Percentiles rank a stretch among this genome's conserved stretches.
These are phyloP conservation scores for Komagataella ulmi DNA, from an alignment of 805 yeast species.

Conservation along the genomic window DNA sequence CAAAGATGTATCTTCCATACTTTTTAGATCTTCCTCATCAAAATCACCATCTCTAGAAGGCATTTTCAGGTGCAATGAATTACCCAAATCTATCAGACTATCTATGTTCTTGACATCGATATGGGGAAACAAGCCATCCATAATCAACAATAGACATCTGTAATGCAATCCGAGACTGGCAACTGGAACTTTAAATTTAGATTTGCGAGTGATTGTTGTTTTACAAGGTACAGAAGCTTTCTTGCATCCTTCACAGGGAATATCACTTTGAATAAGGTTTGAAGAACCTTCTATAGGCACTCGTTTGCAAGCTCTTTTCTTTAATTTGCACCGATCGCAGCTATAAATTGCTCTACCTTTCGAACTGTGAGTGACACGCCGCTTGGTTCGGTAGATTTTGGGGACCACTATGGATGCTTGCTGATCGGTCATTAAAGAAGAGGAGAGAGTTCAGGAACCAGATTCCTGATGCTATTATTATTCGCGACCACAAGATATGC, in stretches of 20 bases:
- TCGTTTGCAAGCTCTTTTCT: conserved; percentile 29
- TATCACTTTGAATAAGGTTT: conserved; percentile 9
- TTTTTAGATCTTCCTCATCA: conserved; percentile 6
- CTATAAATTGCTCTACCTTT: conserved; percentile 24
- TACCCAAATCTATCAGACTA: conserved; percentile 23
- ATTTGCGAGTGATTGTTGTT: conserved; percentile 27
- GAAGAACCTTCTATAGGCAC: conserved; percentile 15
- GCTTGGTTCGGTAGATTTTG: neutral
- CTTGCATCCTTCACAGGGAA: conserved; percentile 24
- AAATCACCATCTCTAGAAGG: conserved; percentile 11
- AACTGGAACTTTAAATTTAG: conserved; percentile 25
- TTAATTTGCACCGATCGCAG: conserved; percentile 30
- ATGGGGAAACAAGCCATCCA: conserved; percentile 28
- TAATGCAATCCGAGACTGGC: conserved; percentile 30
- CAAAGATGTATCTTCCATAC: conserved; percentile 19
- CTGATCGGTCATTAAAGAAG: neutral
- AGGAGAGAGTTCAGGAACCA: neutral
- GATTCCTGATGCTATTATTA: no score
- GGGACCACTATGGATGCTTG: neutral
- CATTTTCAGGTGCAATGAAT: conserved; percentile 19
- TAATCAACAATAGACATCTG: conserved; percentile 23
- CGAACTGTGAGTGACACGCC: conserved; percentile 2
- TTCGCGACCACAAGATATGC: neutral
- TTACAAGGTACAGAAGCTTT: conserved; percentile 24
- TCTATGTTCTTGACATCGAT: conserved; percentile 28